A percentile compares a stretch with the other conserved stretches of the same genome.
Evolutionary conservation across 108 stramenopile species (phyloP).

Genomic region (Nannochloropsis granulata): DNA sequence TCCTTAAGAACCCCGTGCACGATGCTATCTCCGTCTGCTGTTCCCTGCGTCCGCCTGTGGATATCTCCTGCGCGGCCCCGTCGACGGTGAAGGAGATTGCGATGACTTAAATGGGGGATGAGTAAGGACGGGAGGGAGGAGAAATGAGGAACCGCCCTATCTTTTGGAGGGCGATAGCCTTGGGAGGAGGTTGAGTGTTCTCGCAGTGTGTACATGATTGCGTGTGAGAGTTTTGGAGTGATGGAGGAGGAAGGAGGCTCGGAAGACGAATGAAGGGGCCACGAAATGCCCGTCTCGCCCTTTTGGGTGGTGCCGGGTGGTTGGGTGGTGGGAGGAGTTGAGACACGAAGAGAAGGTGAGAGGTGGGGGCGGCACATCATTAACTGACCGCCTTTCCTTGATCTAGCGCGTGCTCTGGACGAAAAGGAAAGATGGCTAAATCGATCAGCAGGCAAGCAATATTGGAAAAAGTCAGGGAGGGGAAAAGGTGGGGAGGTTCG

Average conservation of each 20-base stretch:
- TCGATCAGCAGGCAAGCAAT: no score
- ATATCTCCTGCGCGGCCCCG: conserved; percentile 74
- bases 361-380: no score
- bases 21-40: conserved; percentile 82
- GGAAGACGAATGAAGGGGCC: no score
- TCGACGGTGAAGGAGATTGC: conserved; percentile 91
- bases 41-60: conserved; percentile 84
- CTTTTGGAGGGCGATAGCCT: neutral
- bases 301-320: no score
- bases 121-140: neutral
- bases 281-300: no score
- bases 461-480: neutral
- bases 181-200: neutral
- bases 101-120: conserved; percentile 47
- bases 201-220: neutral
- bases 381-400: no score
- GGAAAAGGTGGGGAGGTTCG: neutral
- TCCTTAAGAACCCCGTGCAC: conserved; percentile 82
- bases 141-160: no score
- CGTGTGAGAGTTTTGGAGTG: neutral
- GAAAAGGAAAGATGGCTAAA: no score
- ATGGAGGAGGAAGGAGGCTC: no score
- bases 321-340: no score
- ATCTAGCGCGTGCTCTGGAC: no score
- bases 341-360: no score